A percentile compares a stretch with the other conserved stretches of the same genome.
Conservation (phyloP, 257 asterid genomes). For the Dorcoceras hygrometricum region DNA sequence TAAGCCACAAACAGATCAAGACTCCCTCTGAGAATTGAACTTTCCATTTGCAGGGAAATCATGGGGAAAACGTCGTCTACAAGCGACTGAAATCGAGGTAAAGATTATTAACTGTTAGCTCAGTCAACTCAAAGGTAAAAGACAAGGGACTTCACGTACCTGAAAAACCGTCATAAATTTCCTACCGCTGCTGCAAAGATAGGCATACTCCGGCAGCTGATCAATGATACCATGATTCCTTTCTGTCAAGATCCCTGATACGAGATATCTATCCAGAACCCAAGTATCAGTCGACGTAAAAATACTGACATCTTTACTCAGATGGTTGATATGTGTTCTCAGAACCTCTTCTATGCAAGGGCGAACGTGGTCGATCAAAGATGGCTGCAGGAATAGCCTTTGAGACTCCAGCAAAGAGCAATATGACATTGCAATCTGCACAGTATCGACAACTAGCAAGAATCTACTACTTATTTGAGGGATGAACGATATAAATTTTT, state of each 20-base stretch:
- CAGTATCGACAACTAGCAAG: conserved; percentile 41
- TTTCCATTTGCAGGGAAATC: conserved; percentile 57
- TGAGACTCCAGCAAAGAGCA: conserved; percentile 65
- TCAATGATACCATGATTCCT: conserved; percentile 26
- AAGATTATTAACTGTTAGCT: conserved; percentile 6
- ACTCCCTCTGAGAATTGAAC: conserved; percentile 51
- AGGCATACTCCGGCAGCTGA: conserved; percentile 48
- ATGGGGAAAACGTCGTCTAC: conserved; percentile 48
- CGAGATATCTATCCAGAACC: conserved; percentile 55
- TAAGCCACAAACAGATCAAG: conserved; percentile 49
- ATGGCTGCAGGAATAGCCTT: conserved; percentile 38
- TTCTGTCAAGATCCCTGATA: conserved; percentile 50
- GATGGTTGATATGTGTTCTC: conserved; percentile 46
- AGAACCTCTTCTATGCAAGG: conserved; percentile 50
- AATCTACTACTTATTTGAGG: conserved; percentile 51
- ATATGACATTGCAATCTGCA: conserved; percentile 52
- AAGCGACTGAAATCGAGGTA: conserved; percentile 33
- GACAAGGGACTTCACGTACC: conserved; percentile 38
- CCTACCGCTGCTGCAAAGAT: conserved; percentile 68
- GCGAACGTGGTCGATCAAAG: conserved; percentile 37
- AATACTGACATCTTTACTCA: conserved; percentile 53
- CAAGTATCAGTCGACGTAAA: conserved; percentile 60
- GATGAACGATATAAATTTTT: conserved; percentile 40
- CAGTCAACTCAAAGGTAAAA: not conserved
- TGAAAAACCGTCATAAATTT: conserved; percentile 65